Conservation (phyloP, 108 stramenopile species). For the Cyclotella cryptica region DNA sequence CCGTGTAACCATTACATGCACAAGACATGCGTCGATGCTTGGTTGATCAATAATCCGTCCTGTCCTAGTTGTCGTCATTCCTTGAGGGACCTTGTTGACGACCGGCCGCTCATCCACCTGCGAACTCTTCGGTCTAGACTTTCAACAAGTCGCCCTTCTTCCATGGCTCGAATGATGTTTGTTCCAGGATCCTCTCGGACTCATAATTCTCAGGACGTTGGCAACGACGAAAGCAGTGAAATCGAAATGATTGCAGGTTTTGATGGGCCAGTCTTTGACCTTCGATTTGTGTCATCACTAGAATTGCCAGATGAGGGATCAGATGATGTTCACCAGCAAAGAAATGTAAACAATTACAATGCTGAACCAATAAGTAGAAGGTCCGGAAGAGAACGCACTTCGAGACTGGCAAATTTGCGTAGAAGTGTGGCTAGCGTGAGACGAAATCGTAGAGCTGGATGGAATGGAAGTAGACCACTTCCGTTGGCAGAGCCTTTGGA, state of each 20-base stretch:
- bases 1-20: conserved; percentile 71
- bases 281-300: conserved; percentile 28
- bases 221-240: conserved; percentile 11
- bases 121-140: conserved; percentile 46
- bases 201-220: not conserved
- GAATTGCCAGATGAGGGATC: conserved; percentile 34
- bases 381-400: conserved; percentile 9
- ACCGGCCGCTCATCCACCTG: conserved; percentile 48
- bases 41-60: conserved; percentile 55
- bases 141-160: conserved; percentile 13
- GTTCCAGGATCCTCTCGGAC: not conserved
- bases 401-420: conserved; percentile 18
- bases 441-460: not conserved
- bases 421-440: conserved; percentile 4
- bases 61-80: conserved; percentile 57
- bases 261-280: conserved; percentile 22
- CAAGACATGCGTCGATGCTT: conserved; percentile 61
- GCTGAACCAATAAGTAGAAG: not conserved
- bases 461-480: not conserved
- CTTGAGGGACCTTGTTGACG: conserved; percentile 55
- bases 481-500: conserved; percentile 18
- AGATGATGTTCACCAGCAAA: not conserved
- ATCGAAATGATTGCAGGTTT: conserved; percentile 32
- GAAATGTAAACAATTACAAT: not conserved
- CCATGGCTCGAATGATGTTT: conserved; percentile 34